These are phyloP conservation scores for Trifolium pratense DNA, from an alignment of 306 rosid genomes.

Conservation along the genomic window DNA sequence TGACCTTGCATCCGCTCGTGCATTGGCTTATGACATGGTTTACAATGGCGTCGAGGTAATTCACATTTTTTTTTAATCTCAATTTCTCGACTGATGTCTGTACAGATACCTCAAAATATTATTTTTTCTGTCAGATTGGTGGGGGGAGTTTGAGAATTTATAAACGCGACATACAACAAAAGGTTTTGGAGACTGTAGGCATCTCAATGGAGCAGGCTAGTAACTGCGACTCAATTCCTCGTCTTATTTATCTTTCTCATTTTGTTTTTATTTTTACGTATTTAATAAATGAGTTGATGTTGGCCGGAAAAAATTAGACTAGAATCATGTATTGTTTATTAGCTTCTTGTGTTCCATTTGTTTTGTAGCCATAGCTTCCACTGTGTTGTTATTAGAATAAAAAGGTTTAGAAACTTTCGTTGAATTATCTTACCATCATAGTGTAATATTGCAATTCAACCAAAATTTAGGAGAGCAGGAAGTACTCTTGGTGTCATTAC, in stretches of 20 bases:
- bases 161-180: conserved; percentile 82
- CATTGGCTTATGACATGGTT: conserved; percentile 98
- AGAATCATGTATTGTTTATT: background rate
- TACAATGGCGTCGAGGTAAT: conserved; percentile 96
- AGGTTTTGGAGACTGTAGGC: conserved; percentile 89
- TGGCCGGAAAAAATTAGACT: conserved; percentile 6
- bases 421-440: background rate
- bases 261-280: conserved; percentile 11
- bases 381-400: background rate
- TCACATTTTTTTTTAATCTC: background rate
- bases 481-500: background rate
- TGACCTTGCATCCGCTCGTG: conserved; percentile 93
- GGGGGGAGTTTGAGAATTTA: conserved; percentile 97
- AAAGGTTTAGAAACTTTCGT: background rate
- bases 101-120: conserved; percentile 23
- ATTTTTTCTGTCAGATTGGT: conserved; percentile 67
- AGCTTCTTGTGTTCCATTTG: background rate
- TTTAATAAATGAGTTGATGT: conserved; percentile 21
- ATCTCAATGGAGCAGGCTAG: conserved; percentile 87
- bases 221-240: conserved; percentile 16
- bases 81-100: conserved; percentile 6
- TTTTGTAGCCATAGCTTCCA: conserved; percentile 17
- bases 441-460: background rate
- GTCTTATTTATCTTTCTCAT: conserved; percentile 22
- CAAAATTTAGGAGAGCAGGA: no score